Evolutionary conservation across 805 yeast genomes (phyloP), one percentile per base, ranked within the genome.

Genomic region (Kluyveromyces aestuarii): DNA sequence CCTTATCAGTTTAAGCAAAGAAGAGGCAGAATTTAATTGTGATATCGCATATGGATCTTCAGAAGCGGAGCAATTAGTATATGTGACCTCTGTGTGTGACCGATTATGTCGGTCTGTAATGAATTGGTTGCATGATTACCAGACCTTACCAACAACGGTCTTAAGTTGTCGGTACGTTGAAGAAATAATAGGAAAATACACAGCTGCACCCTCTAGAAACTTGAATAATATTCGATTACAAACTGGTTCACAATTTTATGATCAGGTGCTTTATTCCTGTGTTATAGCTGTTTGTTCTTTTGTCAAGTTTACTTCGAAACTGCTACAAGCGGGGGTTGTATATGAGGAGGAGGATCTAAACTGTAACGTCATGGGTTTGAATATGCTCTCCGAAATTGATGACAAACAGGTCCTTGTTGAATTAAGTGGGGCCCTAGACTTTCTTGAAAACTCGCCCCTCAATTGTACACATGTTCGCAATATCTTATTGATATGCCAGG

Each of bases 341-440:
- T 79, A 76, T 53, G 88, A 84, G 58, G 93, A 83, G 57, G 93
- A 85, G 59, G 95, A 86, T 64, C 66, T 85, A 33, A 80, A 81
- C 48, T 76, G 84, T 1, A 77, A 82, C 55, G 72, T 73, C 13
- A 79, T 82, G 81, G 81, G 79, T 37, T 71, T 73, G 57, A 71
- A 74, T 51, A 66, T 73, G 37, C 68, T 70, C 2, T 56, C 67
- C 54, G 38, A 13, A n/a, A 45, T 50, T 14, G 18, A 18, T 19
- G 27, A 37, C 13, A 18, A 17, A n/a, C 41, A 42, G 13, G 47
- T 50, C 18, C 25, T 18, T 11, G 21, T 44, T 7, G 44, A 44
- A 25, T 19, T 48, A 16, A 41, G 41, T 8, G 11, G 11, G 9
- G 27, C 49, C 27, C 40, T 37, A 21, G 19, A 18, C 2, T 27